These are phyloP conservation scores for Boletus rufocinnamomeus DNA, from an alignment of 768 basidiomycete genomes.

Conservation along the genomic window DNA sequence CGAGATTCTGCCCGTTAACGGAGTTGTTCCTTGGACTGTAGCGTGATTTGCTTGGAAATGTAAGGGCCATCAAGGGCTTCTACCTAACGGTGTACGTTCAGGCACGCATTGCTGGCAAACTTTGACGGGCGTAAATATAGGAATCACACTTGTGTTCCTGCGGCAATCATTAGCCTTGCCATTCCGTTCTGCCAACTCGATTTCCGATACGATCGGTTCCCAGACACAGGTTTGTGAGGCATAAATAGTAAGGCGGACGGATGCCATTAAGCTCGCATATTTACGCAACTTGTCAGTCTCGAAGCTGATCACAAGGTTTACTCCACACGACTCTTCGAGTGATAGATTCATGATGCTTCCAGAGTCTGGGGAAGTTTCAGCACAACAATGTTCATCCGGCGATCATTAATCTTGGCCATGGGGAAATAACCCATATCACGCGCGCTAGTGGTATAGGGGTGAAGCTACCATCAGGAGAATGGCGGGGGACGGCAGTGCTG, in stretches of 20 bases:
- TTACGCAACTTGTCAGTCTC: not conserved
- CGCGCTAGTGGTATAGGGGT: not conserved
- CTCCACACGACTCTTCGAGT: not conserved
- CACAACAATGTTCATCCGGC: not conserved
- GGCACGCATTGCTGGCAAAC: slow-evolving; percentile 3
- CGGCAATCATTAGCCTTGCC: not conserved
- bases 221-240: not conserved
- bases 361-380: not conserved
- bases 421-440: not conserved
- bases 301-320: not conserved
- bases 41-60: not conserved
- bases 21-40: not conserved
- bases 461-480: slow-evolving; percentile 12
- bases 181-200: too few relatives aligned
- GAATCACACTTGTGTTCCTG: not conserved
- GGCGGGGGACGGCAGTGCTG: not conserved
- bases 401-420: not conserved
- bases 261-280: not conserved
- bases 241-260: not conserved
- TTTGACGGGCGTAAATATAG: not conserved
- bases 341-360: too few relatives aligned
- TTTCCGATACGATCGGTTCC: not conserved
- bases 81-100: not conserved
- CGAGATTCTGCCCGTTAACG: not conserved
- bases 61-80: not conserved